phyloP scores from a whole-genome alignment of 1,284 basidiomycete genomes.

The Sporisorium exsertum region DNA sequence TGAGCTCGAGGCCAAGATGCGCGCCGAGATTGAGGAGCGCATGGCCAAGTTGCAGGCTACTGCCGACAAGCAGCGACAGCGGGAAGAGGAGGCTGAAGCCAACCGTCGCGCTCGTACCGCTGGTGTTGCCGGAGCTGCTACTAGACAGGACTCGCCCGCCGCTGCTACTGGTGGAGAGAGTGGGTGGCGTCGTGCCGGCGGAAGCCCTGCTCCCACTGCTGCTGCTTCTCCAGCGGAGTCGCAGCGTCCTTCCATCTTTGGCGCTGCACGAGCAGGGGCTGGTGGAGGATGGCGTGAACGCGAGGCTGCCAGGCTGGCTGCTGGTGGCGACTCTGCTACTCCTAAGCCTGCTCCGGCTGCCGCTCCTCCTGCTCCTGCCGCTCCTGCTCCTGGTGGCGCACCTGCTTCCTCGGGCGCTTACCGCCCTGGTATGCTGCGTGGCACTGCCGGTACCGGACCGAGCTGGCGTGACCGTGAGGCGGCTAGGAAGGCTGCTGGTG shows the following conservation, averaged over 20 bases:
- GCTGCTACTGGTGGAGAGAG: constrained; percentile 8
- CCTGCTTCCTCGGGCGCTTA: constrained; percentile 32
- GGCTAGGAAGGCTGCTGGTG: constrained; percentile 42
- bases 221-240: constrained; percentile 29
- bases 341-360: constrained; percentile 12
- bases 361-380: constrained; percentile 11
- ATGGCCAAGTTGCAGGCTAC: constrained; percentile 60
- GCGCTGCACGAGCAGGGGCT: constrained; percentile 30
- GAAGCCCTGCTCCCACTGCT: constrained; percentile 10
- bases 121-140: constrained; percentile 18
- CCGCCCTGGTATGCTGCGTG: constrained; percentile 46
- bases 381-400: constrained; percentile 18
- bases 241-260: constrained; percentile 41
- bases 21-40: constrained; percentile 66
- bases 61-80: constrained; percentile 59
- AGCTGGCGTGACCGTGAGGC: constrained; percentile 52
- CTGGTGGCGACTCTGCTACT: constrained; percentile 19
- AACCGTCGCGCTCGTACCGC: constrained; percentile 20
- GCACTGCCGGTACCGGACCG: constrained; percentile 8
- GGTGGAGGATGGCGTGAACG: constrained; percentile 38
- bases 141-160: constrained; percentile 26
- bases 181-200: constrained; percentile 25
- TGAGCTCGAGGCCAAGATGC: constrained; percentile 65
- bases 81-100: constrained; percentile 58
- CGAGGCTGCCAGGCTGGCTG: constrained; percentile 30